phyloP scores from a whole-genome alignment of 148 eudicot genomes.

The Diospyros kaki region DNA sequence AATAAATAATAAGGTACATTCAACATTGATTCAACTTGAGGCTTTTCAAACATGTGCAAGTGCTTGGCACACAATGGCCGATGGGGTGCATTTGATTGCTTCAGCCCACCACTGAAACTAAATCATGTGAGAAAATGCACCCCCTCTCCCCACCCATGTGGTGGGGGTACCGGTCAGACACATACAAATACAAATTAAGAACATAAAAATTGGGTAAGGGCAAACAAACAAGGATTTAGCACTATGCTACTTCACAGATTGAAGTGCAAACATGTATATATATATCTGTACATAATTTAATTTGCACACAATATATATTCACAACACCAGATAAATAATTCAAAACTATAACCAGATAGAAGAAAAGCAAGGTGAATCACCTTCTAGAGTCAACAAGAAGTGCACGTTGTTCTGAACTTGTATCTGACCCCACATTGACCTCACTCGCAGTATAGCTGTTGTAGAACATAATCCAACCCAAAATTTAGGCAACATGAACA shows the following conservation, averaged over 20 bases:
- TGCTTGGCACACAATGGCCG: no score
- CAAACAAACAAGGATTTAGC: no score
- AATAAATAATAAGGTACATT: background rate
- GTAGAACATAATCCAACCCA: constrained; percentile 1
- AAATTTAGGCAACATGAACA: background rate
- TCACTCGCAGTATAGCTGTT: constrained; percentile 20
- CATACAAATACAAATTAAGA: no score
- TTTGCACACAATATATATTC: no score
- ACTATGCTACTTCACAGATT: background rate
- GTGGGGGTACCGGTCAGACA: no score
- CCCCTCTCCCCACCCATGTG: no score
- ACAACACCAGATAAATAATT: background rate
- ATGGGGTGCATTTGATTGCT: no score
- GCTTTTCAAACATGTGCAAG: background rate
- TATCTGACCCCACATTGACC: constrained; percentile 7
- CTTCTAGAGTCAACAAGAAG: constrained; percentile 23
- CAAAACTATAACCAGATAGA: background rate
- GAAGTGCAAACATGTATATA: background rate
- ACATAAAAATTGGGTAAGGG: no score
- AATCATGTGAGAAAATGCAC: no score
- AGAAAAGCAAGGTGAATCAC: constrained; percentile 8
- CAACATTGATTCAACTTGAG: background rate
- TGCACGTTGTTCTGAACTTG: constrained; percentile 17
- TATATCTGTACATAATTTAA: background rate
- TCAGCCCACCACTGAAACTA: no score